phyloP scores from a whole-genome alignment of 495 filamentous ascomycete genomes.

The Hypoxylon fuscum region DNA sequence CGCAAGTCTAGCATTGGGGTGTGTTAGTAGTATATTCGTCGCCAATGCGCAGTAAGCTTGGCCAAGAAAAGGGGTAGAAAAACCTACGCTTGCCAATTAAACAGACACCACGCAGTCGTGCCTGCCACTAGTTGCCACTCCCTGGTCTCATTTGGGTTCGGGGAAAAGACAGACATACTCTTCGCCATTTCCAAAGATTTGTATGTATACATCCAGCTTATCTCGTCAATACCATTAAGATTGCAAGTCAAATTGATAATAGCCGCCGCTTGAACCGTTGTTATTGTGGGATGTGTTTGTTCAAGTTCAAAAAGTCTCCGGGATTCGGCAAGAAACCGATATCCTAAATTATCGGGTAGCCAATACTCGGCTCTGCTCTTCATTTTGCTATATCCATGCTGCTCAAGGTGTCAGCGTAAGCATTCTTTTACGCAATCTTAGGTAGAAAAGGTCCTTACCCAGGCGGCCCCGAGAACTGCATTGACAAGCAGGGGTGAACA shows the following conservation, averaged over 20 bases:
- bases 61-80: neutral
- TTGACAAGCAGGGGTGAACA: slow-evolving; percentile 44
- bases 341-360: slow-evolving; percentile 47
- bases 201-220: slow-evolving; percentile 46
- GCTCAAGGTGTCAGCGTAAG: slow-evolving; percentile 2
- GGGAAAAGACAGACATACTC: slow-evolving; percentile 41
- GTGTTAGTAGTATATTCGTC: too few relatives aligned
- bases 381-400: slow-evolving; percentile 47
- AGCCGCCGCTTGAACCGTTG: slow-evolving; percentile 46
- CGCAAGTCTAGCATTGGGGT: neutral
- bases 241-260: slow-evolving; percentile 44
- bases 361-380: slow-evolving; percentile 46
- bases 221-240: slow-evolving; percentile 47
- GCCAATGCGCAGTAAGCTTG: too few relatives aligned
- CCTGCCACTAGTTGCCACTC: slow-evolving; percentile 38
- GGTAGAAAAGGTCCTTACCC: slow-evolving; percentile 36
- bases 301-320: slow-evolving; percentile 50
- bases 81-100: slow-evolving; percentile 48
- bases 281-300: slow-evolving; percentile 36
- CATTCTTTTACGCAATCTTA: neutral
- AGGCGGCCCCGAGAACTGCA: slow-evolving; percentile 46
- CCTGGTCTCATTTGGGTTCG: slow-evolving; percentile 19
- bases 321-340: slow-evolving; percentile 53
- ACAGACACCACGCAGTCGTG: slow-evolving; percentile 51
- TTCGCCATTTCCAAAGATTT: slow-evolving; percentile 46